These are phyloP conservation scores for Jamesozyma piceae DNA, from an alignment of 805 yeast species.

Conservation along the genomic window DNA sequence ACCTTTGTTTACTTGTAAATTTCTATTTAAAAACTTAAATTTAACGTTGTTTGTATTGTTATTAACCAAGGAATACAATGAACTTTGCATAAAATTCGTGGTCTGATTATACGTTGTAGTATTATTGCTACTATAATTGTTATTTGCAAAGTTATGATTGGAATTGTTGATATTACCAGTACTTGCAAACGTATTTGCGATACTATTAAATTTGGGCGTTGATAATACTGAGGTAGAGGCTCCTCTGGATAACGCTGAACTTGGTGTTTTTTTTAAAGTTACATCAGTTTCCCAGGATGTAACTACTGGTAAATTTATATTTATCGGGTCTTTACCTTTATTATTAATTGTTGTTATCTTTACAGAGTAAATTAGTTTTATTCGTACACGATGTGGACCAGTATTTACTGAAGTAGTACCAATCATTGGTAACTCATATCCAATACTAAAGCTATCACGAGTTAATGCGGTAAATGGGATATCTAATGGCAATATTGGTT, in stretches of 20 bases:
- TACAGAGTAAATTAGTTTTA: constrained; percentile 16
- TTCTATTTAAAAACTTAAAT: constrained; percentile 21
- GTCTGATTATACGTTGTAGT: background rate
- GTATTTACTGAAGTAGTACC: background rate
- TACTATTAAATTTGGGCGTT: constrained; percentile 14
- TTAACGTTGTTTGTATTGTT: constrained; percentile 18
- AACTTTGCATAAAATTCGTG: constrained; percentile 3
- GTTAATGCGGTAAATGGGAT: constrained; percentile 16
- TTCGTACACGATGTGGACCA: constrained; percentile 19
- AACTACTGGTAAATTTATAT: constrained; percentile 10
- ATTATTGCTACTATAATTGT: background rate
- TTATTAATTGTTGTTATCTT: background rate
- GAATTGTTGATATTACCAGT: background rate
- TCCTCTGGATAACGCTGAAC: constrained; percentile 1
- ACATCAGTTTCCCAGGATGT: constrained; percentile 30
- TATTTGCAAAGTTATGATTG: background rate
- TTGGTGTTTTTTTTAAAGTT: constrained; percentile 17
- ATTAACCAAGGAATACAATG: constrained; percentile 16
- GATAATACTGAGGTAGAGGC: constrained; percentile 4
- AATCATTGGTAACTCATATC: constrained; percentile 20
- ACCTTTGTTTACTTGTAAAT: constrained; percentile 16
- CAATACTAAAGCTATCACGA: constrained; percentile 22
- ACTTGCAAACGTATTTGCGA: constrained; percentile 3
- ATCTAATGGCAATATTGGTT: constrained; percentile 17
- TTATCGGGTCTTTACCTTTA: no score